Conservation (phyloP, 306 rosid species). For the Coriaria nepalensis region DNA sequence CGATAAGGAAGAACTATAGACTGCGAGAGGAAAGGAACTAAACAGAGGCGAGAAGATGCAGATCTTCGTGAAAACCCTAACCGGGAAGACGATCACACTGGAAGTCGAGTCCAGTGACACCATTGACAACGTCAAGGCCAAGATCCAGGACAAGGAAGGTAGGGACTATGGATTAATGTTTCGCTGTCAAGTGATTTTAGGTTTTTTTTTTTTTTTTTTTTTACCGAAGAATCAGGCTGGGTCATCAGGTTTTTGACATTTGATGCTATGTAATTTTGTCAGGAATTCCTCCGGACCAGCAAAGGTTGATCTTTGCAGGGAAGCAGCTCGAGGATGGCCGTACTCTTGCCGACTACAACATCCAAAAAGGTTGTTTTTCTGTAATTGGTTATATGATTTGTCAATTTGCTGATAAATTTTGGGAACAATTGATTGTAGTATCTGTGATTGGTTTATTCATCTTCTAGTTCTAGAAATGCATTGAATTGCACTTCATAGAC, state of each 20-base stretch:
- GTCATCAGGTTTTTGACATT: not conserved
- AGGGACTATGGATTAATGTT: not conserved
- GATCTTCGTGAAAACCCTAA: slow-evolving; percentile 96
- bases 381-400: not conserved
- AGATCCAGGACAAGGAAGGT: slow-evolving; percentile 99
- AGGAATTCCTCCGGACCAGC: slow-evolving; percentile 99
- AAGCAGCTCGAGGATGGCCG: slow-evolving; percentile 99
- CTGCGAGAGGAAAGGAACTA: not conserved
- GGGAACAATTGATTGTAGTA: not conserved
- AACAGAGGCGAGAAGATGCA: slow-evolving; percentile 34
- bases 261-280: not conserved
- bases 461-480: too few species aligned
- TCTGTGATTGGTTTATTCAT: too few species aligned
- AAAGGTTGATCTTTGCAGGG: slow-evolving; percentile 88
- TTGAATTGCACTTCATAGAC: too few species aligned
- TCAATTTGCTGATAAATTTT: not conserved
- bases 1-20: not conserved
- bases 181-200: not conserved
- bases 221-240: not conserved
- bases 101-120: slow-evolving; percentile 98
- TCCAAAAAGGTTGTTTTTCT: slow-evolving; percentile 60
- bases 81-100: slow-evolving; percentile 97
- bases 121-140: slow-evolving; percentile 80
- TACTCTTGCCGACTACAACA: slow-evolving; percentile 90
- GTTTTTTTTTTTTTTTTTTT: not conserved